phyloP scores from a whole-genome alignment of 768 basidiomycete species.

The Suillus clintonianus region DNA sequence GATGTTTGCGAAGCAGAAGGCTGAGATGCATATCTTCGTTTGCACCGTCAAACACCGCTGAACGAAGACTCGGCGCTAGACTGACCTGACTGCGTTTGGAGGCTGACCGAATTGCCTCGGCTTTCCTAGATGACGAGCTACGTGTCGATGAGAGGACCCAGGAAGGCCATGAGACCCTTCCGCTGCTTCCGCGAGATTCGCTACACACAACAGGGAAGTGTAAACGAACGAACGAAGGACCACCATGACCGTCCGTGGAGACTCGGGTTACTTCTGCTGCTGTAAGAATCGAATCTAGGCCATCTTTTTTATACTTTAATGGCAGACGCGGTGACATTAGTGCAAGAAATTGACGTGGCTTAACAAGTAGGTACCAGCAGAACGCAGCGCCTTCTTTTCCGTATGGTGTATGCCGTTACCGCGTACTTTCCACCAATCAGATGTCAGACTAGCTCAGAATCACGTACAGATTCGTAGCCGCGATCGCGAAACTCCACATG shows the following conservation, averaged over 20 bases:
- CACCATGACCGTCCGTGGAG: not conserved
- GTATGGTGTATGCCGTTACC: not conserved
- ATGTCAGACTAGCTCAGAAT: not conserved
- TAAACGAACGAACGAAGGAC: not conserved
- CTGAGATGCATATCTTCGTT: not conserved
- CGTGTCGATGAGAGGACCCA: not conserved
- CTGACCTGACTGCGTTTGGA: not conserved
- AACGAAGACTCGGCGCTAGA: too few species aligned
- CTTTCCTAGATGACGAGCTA: not conserved
- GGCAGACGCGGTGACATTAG: not conserved
- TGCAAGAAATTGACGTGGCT: not conserved
- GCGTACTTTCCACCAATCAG: not conserved
- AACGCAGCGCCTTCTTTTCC: not conserved
- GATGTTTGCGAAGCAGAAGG: not conserved
- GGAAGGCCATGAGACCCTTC: not conserved
- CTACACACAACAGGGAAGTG: not conserved
- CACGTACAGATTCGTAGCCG: not conserved
- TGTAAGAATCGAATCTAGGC: not conserved
- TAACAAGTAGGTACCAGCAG: not conserved
- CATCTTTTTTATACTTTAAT: not conserved
- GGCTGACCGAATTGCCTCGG: not conserved
- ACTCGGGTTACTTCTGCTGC: not conserved
- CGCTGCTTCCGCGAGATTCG: not conserved
- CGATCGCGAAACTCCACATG: not conserved
- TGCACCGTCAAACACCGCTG: not conserved